These are phyloP conservation scores for Daedalea quercina DNA, from an alignment of 768 basidiomycete species.

Conservation along the genomic window DNA sequence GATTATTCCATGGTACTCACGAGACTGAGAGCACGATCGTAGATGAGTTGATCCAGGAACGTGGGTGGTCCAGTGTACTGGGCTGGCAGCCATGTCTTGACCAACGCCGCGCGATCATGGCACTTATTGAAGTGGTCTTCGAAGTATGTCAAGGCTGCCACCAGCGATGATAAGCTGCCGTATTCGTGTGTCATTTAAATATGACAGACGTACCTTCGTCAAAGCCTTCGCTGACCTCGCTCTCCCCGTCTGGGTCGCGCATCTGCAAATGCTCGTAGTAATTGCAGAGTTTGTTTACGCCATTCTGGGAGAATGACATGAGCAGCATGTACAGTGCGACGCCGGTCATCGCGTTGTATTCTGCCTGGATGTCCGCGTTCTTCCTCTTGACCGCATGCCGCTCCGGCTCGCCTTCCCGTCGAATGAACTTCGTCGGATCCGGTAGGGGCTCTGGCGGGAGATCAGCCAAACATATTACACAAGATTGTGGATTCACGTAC, in stretches of 20 bases:
- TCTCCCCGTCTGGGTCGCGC: conserved; percentile 69
- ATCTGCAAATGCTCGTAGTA: conserved; percentile 81
- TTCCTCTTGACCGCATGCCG: conserved; percentile 62
- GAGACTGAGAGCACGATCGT: conserved; percentile 82
- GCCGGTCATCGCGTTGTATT: conserved; percentile 78
- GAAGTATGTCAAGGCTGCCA: conserved; percentile 78
- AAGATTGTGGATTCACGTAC: conserved; percentile 36
- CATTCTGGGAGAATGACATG: conserved; percentile 90
- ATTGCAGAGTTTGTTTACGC: conserved; percentile 75
- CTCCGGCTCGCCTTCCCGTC: conserved; percentile 66
- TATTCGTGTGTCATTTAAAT: not conserved
- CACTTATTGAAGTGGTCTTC: conserved; percentile 91
- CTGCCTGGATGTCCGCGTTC: conserved; percentile 72
- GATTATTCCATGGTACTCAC: conserved; percentile 46
- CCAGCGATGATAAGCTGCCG: conserved; percentile 10
- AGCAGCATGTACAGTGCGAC: conserved; percentile 87
- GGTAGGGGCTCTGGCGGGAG: conserved; percentile 61
- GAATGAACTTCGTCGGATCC: conserved; percentile 69
- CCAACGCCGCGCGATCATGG: conserved; percentile 82
- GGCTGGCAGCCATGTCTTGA: conserved; percentile 82
- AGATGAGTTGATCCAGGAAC: conserved; percentile 87
- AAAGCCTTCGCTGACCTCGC: conserved; percentile 73
- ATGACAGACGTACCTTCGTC: conserved; percentile 50
- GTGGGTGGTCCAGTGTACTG: conserved; percentile 78
- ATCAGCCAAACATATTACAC: conserved; percentile 7